Base-by-base conservation (phyloP, 2,329 filamentous ascomycete species). In the Basipetospora chlamydospora region DNA sequence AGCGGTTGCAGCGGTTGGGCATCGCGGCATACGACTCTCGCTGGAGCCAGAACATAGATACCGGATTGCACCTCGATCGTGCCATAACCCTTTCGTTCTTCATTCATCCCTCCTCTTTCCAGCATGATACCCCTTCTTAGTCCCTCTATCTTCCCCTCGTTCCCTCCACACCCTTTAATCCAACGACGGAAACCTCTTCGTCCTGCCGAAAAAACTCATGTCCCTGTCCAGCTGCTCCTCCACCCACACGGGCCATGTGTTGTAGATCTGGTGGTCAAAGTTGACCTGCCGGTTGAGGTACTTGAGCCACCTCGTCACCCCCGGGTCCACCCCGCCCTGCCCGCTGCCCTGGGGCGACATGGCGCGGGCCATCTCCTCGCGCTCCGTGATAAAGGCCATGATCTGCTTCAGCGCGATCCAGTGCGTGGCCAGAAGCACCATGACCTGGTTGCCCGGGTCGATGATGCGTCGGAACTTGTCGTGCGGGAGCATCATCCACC, bases 401-500 rank as follows among this genome's bases (percentile, higher is more conserved):
- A 72, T 62, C 51, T 68, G 63, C 46, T 68, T 64, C 30, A 73
- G 45, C 6, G 64, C 58, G 33, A 72, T 61, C 67, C 69, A 73
- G 51, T 73, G 68, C 35, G 66, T 45, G 23, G 63, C 63, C 28
- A 73, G 54, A 21, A 73, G 50, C 28, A 64, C 38, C 39, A 62
- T 59, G 12, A 59, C 54, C 46, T 65, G 65, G 46, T 62, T 64
- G 20, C 46, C 43, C 20, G 60, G 52, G 47, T 70, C 60, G 43
- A 72, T 58, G 36, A 73, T 50, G 34, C 55, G 54, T 42, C 65
- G 60, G 49, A 73, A 73, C 33, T 60, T 54, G 25, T 58, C 55
- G 43, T 73, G 67, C 7, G 67, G 62, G 6, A 73, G 57, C 48
- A 67, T 58, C 58, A 72, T 72, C 68, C 68, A 73, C 69, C 68